Conservation (phyloP, 306 rosid genomes). For the Vachellia collinsii region DNA sequence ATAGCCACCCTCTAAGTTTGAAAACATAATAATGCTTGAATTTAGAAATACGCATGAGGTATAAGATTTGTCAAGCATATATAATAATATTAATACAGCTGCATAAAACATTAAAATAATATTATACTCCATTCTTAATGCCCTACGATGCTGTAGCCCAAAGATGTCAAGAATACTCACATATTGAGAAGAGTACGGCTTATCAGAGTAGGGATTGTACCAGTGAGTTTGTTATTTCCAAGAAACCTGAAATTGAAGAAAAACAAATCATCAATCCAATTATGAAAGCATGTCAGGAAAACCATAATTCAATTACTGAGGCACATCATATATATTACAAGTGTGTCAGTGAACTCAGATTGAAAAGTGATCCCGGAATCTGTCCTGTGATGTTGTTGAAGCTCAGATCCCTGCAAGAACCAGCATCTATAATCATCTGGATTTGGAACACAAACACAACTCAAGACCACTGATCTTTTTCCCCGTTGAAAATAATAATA, state of each 20-base stretch:
- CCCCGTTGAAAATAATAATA: background rate
- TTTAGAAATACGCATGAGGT: too few species aligned
- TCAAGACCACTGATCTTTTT: background rate
- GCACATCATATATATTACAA: conserved; percentile 60
- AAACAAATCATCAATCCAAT: conserved; percentile 14
- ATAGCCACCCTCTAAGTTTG: background rate
- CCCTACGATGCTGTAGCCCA: background rate
- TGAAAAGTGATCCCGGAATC: conserved; percentile 66
- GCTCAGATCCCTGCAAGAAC: conserved; percentile 77
- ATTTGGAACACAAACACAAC: background rate
- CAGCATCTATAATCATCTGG: background rate
- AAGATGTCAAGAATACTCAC: conserved; percentile 48
- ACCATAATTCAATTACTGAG: conserved; percentile 20
- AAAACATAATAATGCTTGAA: too few species aligned
- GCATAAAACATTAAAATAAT: background rate
- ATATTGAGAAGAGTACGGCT: conserved; percentile 53
- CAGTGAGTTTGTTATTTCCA: conserved; percentile 73
- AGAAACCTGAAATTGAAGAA: conserved; percentile 57
- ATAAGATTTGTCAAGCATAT: background rate
- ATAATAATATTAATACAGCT: background rate
- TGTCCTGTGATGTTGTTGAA: conserved; percentile 76
- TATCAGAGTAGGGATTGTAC: conserved; percentile 59
- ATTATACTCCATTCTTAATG: background rate
- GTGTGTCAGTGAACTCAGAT: conserved; percentile 54
- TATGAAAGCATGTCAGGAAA: conserved; percentile 16